A percentile compares a stretch with the other conserved stretches of the same genome.
Evolutionary conservation across 768 basidiomycete species (phyloP).

Genomic region (Pulveroboletus sp.): DNA sequence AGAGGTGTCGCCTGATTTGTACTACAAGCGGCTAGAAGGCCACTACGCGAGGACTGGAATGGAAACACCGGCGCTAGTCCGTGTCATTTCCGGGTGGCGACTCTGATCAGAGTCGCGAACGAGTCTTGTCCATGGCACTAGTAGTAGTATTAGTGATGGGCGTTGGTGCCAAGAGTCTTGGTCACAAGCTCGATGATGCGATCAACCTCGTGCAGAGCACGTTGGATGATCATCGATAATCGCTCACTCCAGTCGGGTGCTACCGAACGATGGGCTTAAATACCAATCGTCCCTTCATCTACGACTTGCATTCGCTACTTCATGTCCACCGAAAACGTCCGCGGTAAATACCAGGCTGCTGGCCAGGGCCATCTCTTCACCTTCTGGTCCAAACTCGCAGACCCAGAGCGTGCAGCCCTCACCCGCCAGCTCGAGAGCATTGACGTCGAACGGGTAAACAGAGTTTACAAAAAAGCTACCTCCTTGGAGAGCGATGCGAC

Average conservation of each 20-base stretch:
- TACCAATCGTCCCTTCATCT: neutral
- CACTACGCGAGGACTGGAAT: neutral
- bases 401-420: conserved; percentile 61
- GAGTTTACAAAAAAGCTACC: conserved; percentile 78
- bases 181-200: neutral
- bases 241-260: conserved; percentile 9
- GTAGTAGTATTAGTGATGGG: no score
- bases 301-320: neutral
- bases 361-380: conserved; percentile 87
- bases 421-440: conserved; percentile 71
- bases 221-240: neutral
- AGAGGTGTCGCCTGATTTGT: conserved; percentile 1
- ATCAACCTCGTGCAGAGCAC: neutral
- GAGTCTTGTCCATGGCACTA: no score
- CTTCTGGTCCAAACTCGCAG: conserved; percentile 76
- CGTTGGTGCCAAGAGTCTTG: neutral
- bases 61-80: neutral
- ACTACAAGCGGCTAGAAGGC: neutral
- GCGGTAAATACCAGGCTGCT: conserved; percentile 68
- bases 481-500: conserved; percentile 54
- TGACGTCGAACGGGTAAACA: conserved; percentile 89
- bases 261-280: conserved; percentile 20
- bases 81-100: neutral
- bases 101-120: neutral
- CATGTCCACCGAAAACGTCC: conserved; percentile 59